Evolutionary conservation across 495 filamentous ascomycete species (phyloP), one percentile per base, ranked within the genome.

Genomic region (Lentithecium fluviatile): DNA sequence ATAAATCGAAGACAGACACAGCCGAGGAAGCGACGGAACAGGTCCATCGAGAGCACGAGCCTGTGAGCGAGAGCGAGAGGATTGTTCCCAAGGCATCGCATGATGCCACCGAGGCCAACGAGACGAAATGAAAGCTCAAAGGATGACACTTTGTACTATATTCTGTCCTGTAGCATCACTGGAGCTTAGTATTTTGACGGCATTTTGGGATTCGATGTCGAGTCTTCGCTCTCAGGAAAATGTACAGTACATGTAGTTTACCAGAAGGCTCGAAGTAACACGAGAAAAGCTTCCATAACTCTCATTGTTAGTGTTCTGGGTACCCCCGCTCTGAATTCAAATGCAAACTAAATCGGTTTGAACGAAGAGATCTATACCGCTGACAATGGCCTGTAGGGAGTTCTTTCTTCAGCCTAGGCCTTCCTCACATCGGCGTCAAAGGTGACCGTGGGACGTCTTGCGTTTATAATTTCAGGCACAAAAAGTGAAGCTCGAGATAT

Each of bases 81-180:
- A 58, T 82, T 48, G 65, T 83, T 20, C 77, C 82, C 52, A 83
- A 82, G 72, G 78, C 78, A 43, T 69, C 70, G 45, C 76, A 79
- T 68, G 78, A 83, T 67, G 73, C 74, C 19, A 46, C 34, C 17
- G 2, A 26, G 6, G 58, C 19, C 11, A 52, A 46, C 25, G 46
- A 62, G 15, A 62, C 48, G 40, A 52, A 56, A 25, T 51, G 20
- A 55, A 15, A 15, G 25, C 24, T 8, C 32, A 2, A 34, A 17
- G 34, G 20, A 15, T 11, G 21, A 21, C 15, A 7, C 8, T 2
- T 23, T 48, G 58, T 61, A 61, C 24, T 17, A 53, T 54, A 46
- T 54, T 20, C 6, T 15, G 42, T 17, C 21, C 11, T 58, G 21
- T 23, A 23, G 58, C 49, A 54, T 61, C 26, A 38, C 11, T 42